These are phyloP conservation scores for Aspergillus novofumigatus DNA, from an alignment of 2,329 filamentous ascomycete species.

Conservation along the genomic window DNA sequence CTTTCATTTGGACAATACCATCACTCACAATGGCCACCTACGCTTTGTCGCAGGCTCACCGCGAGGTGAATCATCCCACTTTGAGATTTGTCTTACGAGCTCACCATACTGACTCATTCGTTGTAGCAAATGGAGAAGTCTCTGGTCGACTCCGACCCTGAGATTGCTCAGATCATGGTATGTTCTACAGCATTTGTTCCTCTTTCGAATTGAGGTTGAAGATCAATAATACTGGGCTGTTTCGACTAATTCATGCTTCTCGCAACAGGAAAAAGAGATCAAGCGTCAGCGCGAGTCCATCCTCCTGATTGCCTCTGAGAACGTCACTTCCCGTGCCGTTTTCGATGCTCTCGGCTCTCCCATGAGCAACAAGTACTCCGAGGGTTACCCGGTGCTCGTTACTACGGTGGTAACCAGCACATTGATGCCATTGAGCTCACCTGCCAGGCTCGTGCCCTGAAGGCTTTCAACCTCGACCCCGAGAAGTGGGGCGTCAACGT, in stretches of 20 bases:
- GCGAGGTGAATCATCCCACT: conserved; percentile 49
- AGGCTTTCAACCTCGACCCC: conserved; percentile 80
- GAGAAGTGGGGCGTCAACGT: conserved; percentile 98
- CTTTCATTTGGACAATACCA: conserved; percentile 10
- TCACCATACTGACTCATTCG: conserved; percentile 30
- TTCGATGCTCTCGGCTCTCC: conserved; percentile 93
- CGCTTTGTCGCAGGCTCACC: conserved; percentile 62
- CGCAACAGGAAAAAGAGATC: conserved; percentile 74
- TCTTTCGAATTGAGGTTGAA: not conserved
- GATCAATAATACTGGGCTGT: not conserved
- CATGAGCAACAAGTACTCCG: conserved; percentile 99
- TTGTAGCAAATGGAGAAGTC: conserved; percentile 90
- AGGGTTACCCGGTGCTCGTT: conserved; percentile 95
- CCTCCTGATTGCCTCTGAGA: conserved; percentile 97
- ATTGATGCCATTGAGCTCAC: conserved; percentile 94
- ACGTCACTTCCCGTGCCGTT: conserved; percentile 96
- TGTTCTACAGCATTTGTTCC: conserved; percentile 24
- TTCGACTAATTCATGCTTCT: conserved; percentile 27
- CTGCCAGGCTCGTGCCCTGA: conserved; percentile 89
- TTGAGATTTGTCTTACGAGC: conserved; percentile 7
- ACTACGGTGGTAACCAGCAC: conserved; percentile 99
- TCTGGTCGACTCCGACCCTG: conserved; percentile 83
- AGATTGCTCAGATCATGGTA: conserved; percentile 97
- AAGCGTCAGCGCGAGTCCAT: conserved; percentile 98
- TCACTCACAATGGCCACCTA: conserved; percentile 47